Base-by-base conservation (phyloP, 345 rosid species). In the Gynandropsis gynandra region DNA sequence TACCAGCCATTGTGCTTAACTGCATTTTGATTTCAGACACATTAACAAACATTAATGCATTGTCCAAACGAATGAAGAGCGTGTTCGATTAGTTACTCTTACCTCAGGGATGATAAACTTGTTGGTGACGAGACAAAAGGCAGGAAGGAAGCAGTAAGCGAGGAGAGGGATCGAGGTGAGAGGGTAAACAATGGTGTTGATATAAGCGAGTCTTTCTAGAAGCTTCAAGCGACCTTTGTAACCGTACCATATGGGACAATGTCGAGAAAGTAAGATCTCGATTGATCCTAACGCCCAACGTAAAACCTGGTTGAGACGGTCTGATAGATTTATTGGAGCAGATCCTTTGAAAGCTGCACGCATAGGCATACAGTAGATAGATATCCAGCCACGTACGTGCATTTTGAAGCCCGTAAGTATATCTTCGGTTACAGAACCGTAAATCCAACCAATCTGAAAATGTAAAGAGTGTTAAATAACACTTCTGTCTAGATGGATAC, bases 321-420 rank as follows among this genome's bases (percentile, higher is more conserved):
- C 98, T 6, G 98, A 90, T 62, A 90, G 98, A 84, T 90, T 90
- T 85, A 90, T 90, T 17, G 96, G 96, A 58, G 98, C 96, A 64
- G 97, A 89, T 34, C 99, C 99, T 76, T 93, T 92, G 60, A 92
- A 92, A 16, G 99, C 99, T 42, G 99, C 95, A 37, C 97, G 99
- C 4, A 95, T 85, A 55, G 99, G 99, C 90, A 85, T 81, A 70
- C 99, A 92, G 61, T 92, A 92, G 50, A 92, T 56, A 13, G 99
- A 92, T 59, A 88, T 81, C 99, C 99, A 92, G 31, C 99, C 99
- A 48, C 97, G 99, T 54, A 95, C 90, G 63, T 92, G 99, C 99
- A 92, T 92, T 77, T 92, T 92, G 65, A 92, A 92, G 58, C 99
- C 99, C 16, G 99, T 92, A 58, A 92, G 74, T 74, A 92, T 92